Conservation (phyloP, 306 rosid species). For the Luffa aegyptiaca region DNA sequence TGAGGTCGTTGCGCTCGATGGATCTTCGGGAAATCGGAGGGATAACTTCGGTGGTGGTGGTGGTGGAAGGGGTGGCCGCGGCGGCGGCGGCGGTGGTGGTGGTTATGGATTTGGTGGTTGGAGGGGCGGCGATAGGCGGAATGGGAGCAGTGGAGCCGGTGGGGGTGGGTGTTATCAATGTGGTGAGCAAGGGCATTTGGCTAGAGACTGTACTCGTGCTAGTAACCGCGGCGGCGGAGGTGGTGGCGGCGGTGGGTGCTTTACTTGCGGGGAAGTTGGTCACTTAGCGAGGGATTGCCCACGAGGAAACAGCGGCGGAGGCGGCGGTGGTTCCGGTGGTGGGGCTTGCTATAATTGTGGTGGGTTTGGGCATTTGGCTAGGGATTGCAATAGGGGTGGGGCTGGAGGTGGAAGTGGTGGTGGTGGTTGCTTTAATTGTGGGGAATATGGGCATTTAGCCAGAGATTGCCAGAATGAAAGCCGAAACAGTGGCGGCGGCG, state of each 20-base stretch:
- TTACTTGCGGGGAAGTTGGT: constrained; percentile 49
- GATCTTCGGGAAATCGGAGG: constrained; percentile 32
- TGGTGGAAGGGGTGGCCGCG: constrained; percentile 19
- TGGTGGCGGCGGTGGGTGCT: constrained; percentile 40
- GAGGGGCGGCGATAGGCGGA: constrained; percentile 49
- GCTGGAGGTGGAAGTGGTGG: constrained; percentile 21
- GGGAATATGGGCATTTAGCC: constrained; percentile 34
- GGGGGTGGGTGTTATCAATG: constrained; percentile 55
- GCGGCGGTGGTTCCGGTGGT: constrained; percentile 17
- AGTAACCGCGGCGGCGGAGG: constrained; percentile 13
- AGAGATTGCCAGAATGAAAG: constrained; percentile 20
- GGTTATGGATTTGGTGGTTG: constrained; percentile 35
- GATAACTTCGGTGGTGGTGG: constrained; percentile 12
- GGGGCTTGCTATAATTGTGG: constrained; percentile 48
- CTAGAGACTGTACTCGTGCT: constrained; percentile 46
- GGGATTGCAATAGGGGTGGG: constrained; percentile 45
- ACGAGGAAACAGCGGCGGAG: constrained; percentile 21
- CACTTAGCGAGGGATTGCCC: constrained; percentile 68
- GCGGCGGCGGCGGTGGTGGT: constrained; percentile 20
- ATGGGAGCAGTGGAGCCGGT: constrained; percentile 29
- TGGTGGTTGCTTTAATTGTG: constrained; percentile 43
- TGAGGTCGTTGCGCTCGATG: constrained; percentile 62
- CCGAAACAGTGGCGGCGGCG: constrained; percentile 10
- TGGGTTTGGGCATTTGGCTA: constrained; percentile 56
- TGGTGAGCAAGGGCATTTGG: constrained; percentile 61